phyloP scores from a whole-genome alignment of 108 stramenopile species.

The Skeletonema marinoi region DNA sequence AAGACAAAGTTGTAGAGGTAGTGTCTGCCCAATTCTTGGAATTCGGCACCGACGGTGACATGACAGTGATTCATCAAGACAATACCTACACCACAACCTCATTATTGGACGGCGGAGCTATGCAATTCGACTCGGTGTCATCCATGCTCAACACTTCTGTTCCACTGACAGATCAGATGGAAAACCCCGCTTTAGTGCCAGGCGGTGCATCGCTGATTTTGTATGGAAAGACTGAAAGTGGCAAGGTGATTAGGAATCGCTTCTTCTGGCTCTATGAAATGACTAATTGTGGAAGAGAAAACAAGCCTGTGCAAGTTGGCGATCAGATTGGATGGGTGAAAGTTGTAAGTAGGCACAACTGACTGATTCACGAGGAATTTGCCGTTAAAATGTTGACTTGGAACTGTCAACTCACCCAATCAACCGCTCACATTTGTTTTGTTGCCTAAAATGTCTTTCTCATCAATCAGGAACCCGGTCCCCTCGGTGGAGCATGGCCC shows the following conservation, averaged over 20 bases:
- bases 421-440: background rate
- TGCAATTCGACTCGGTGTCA: slow-evolving; percentile 26
- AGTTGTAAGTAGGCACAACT: slow-evolving; percentile 23
- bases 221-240: slow-evolving; percentile 28
- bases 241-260: slow-evolving; percentile 32
- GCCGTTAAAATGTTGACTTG: no score
- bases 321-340: slow-evolving; percentile 47
- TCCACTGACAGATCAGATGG: slow-evolving; percentile 12
- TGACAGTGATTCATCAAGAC: slow-evolving; percentile 34
- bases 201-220: slow-evolving; percentile 42
- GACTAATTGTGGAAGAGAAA: slow-evolving; percentile 5
- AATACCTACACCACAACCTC: slow-evolving; percentile 18
- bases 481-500: slow-evolving; percentile 26
- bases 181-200: slow-evolving; percentile 9
- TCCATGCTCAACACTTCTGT: slow-evolving; percentile 6
- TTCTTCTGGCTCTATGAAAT: slow-evolving; percentile 41
- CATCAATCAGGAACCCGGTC: slow-evolving; percentile 6
- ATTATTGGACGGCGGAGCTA: slow-evolving; percentile 4
- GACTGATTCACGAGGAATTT: no score
- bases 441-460: background rate
- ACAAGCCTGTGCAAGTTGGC: slow-evolving; percentile 14
- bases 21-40: slow-evolving; percentile 44
- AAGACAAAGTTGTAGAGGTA: slow-evolving; percentile 15
- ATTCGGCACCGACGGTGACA: slow-evolving; percentile 15
- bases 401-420: background rate